Percentiles rank a stretch among this genome's conserved stretches.
Conservation (phyloP, 768 basidiomycete species). For the Tephrocybe rancida region DNA sequence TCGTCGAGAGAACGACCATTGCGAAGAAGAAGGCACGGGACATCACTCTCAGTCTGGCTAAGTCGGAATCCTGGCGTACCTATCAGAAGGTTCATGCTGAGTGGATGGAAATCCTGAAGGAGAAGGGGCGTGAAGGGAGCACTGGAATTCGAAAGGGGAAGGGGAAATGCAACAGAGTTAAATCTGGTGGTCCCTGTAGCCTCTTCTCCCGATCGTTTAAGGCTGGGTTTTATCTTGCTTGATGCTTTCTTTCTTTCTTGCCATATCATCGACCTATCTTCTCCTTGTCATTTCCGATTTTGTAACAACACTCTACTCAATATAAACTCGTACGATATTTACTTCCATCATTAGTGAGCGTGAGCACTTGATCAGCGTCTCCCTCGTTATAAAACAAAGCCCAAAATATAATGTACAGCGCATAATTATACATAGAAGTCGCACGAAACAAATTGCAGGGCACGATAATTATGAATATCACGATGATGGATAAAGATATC, state of each 20-base stretch:
- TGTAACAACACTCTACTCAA: constrained; percentile 2
- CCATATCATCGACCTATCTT: neutral
- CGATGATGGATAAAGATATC: too few species aligned
- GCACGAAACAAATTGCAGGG: too few species aligned
- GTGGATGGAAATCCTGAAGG: constrained; percentile 28
- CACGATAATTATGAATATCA: too few species aligned
- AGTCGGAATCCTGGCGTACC: constrained; percentile 31
- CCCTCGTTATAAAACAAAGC: too few species aligned
- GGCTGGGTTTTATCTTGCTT: constrained; percentile 11
- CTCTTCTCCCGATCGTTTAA: constrained; percentile 15
- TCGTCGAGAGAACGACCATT: constrained; percentile 40
- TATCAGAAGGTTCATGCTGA: constrained; percentile 35
- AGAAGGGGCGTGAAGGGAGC: constrained; percentile 15
- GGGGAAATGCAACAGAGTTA: constrained; percentile 3
- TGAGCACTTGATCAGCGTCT: too few species aligned
- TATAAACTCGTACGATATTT: neutral
- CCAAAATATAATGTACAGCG: too few species aligned
- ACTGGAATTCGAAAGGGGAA: neutral
- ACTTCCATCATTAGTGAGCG: neutral
- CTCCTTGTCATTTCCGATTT: neutral
- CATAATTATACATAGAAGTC: too few species aligned
- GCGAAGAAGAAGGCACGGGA: constrained; percentile 21
- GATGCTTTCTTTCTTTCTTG: neutral
- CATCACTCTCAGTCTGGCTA: constrained; percentile 33
- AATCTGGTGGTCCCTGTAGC: neutral